Evolutionary conservation across 805 yeast genomes (phyloP).

Genomic region (Suhomyces prunicola): DNA sequence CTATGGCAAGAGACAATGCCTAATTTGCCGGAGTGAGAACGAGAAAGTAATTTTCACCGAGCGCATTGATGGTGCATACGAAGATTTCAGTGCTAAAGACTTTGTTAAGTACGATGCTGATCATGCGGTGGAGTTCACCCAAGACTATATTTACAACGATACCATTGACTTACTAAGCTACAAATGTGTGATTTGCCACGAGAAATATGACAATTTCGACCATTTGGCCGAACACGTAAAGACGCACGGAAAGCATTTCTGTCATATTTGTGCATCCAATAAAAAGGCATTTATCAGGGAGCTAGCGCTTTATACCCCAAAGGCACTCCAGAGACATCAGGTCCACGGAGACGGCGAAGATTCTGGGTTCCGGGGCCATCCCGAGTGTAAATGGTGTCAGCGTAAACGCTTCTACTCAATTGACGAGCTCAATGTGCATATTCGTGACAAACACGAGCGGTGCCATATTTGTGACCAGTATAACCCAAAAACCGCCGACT

Average conservation of each 20-base stretch:
- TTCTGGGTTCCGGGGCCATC: conserved; percentile 84
- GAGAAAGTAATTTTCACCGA: conserved; percentile 57
- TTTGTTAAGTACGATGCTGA: conserved; percentile 39
- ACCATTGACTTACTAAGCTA: conserved; percentile 52
- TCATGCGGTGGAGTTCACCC: conserved; percentile 59
- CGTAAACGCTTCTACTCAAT: conserved; percentile 77
- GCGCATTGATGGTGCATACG: conserved; percentile 31
- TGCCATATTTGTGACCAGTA: conserved; percentile 86
- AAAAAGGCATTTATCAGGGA: conserved; percentile 78
- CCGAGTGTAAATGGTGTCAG: conserved; percentile 77
- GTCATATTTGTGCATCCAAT: conserved; percentile 74
- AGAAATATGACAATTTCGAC: conserved; percentile 48
- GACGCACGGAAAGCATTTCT: conserved; percentile 61
- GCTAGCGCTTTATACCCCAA: conserved; percentile 55
- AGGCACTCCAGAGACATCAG: conserved; percentile 68
- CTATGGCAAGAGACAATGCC: conserved; percentile 69
- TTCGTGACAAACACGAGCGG: conserved; percentile 79
- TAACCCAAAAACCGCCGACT: conserved; percentile 55
- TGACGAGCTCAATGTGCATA: conserved; percentile 80
- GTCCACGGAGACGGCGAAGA: conserved; percentile 58
- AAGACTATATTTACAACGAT: conserved; percentile 42
- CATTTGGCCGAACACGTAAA: conserved; percentile 64
- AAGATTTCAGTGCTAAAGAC: conserved; percentile 30
- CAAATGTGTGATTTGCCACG: conserved; percentile 53
- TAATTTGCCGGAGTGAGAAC: conserved; percentile 78